Percentiles rank a stretch among this genome's conserved stretches.
Conservation (phyloP, 2,329 filamentous ascomycete species). For the Coniochaeta hoffmannii region DNA sequence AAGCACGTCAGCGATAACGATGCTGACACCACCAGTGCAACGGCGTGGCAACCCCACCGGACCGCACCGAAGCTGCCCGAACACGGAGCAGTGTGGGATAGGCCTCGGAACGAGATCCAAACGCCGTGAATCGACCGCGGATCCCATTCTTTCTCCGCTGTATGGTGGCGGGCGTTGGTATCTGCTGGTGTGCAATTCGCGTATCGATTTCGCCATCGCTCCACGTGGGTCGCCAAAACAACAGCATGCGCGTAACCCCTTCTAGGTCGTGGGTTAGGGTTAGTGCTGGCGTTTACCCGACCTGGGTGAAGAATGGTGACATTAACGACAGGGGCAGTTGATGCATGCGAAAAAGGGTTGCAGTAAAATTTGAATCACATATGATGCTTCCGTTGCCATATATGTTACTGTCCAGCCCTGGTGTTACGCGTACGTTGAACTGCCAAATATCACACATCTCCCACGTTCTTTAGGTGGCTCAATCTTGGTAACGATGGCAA, state of each 20-base stretch:
- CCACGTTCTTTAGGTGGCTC: neutral
- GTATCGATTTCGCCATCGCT: neutral
- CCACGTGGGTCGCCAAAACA: neutral
- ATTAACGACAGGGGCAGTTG: neutral
- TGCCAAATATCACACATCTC: too few relatives aligned
- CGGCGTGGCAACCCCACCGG: neutral
- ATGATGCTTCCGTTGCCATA: too few relatives aligned
- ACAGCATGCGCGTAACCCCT: neutral
- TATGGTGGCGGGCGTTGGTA: neutral
- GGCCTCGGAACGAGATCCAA: neutral
- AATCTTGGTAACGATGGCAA: neutral
- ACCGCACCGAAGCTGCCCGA: neutral
- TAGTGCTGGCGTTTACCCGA: neutral
- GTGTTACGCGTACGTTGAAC: too few relatives aligned
- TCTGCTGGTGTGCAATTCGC: neutral
- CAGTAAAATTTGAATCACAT: too few relatives aligned
- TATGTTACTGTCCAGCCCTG: neutral
- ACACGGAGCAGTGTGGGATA: neutral
- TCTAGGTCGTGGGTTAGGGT: neutral
- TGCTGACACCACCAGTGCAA: neutral
- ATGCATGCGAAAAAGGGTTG: too few relatives aligned
- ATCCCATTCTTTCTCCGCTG: neutral
- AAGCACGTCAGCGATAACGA: neutral
- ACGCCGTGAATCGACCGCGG: neutral
- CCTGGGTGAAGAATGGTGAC: too few relatives aligned